Conservation (phyloP, 495 filamentous ascomycete genomes). For the Hyaloscypha hepaticicola region DNA sequence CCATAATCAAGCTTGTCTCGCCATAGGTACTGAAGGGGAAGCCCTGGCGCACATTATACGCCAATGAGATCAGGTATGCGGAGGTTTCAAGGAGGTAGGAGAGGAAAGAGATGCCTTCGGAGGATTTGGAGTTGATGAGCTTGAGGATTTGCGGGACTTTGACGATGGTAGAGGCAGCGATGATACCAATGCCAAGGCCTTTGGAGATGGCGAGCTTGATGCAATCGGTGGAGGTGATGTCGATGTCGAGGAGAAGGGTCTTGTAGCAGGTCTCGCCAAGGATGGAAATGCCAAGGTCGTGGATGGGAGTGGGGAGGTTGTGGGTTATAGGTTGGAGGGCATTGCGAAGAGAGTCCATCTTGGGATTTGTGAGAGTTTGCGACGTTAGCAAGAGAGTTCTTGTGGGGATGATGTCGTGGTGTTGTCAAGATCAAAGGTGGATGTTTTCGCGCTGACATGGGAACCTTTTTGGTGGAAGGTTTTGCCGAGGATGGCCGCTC, state of each 20-base stretch:
- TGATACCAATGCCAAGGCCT: slow-evolving; percentile 87
- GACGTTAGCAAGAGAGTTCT: not conserved
- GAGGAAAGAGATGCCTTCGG: slow-evolving; percentile 81
- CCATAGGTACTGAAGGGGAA: slow-evolving; percentile 97
- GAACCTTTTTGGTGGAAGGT: no score
- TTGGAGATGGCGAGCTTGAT: slow-evolving; percentile 87
- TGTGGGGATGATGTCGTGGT: not conserved
- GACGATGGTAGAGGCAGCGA: slow-evolving; percentile 81
- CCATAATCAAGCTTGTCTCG: slow-evolving; percentile 86
- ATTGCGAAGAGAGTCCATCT: slow-evolving; percentile 54
- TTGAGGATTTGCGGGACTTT: slow-evolving; percentile 97
- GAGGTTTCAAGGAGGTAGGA: slow-evolving; percentile 88
- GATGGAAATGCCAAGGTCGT: slow-evolving; percentile 71
- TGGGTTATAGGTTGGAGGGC: slow-evolving; percentile 75
- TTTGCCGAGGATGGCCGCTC: no score
- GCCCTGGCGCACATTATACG: slow-evolving; percentile 84
- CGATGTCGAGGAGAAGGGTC: slow-evolving; percentile 74
- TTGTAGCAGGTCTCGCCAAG: slow-evolving; percentile 84
- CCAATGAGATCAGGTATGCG: slow-evolving; percentile 78
- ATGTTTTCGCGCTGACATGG: no score
- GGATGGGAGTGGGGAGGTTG: slow-evolving; percentile 75
- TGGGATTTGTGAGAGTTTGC: not conserved
- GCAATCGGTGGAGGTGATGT: slow-evolving; percentile 70
- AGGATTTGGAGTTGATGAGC: slow-evolving; percentile 73
- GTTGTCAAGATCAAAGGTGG: not conserved